Base-by-base conservation (phyloP, 257 asterid genomes). In the Striga asiatica region DNA sequence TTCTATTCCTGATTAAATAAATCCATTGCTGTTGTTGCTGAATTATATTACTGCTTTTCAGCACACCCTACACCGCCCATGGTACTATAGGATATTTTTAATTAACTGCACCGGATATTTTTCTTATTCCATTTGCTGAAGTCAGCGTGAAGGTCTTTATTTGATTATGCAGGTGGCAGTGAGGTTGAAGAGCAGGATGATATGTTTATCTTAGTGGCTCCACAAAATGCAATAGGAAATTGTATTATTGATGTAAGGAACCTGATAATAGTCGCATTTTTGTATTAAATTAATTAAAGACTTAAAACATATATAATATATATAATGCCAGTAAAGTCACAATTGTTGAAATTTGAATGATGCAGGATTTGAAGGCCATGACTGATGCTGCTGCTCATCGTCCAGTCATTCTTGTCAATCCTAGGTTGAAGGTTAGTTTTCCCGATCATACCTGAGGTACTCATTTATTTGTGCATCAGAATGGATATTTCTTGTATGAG, bases 211-310 rank as follows among this genome's bases (percentile, higher is more conserved):
- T 74, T 89, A 71, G 86, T 89, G 73, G 98, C 98, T 71, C 98
- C 98, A n/a, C 96, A 89, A 81, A 89, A 89, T 78, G 91, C 95
- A 18, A 86, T 86, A 16, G 96, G 98, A 28, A 86, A 86, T 64
- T 89, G 98, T 67, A 89, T 89, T 58, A 86, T 89, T 43, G 96
- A 74, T 55, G 98, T 86, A 73, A 77, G 93, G 54, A 59, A 50
- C 66, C 69, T 46, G 10, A 61, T n/a, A 61, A 19, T 11, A 35
- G 18, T 46, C n/a, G 4, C 21, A 52, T 25, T 54, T 54, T 21
- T 53, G 13, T 23, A 67, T n/a, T n/a, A n/a, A n/a, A n/a, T n/a
- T n/a, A n/a, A n/a, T n/a, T n/a, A n/a, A n/a, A n/a, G n/a, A n/a
- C n/a, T 60, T 31, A 16, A 47, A 49, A 58, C 37, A 24, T 12